Evolutionary conservation across 768 basidiomycete genomes (phyloP), one percentile per base, ranked within the genome.

Genomic region (Hypsizygus marmoreus): DNA sequence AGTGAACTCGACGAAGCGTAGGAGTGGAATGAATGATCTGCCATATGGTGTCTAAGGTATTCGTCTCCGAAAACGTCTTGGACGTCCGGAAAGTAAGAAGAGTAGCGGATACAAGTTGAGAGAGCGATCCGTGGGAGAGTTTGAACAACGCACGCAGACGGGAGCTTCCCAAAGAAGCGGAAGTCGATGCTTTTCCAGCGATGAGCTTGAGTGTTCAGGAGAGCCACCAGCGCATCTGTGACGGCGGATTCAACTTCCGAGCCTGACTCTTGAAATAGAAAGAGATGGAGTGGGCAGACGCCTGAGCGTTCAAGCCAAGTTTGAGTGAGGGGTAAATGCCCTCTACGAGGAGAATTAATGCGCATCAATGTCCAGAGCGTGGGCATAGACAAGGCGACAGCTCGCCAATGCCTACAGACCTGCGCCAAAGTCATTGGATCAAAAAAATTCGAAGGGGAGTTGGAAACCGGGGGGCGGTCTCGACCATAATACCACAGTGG

Each of bases 141-240:
- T n/a, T n/a, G n/a, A n/a, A n/a, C n/a, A n/a, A n/a, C n/a, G n/a
- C n/a, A n/a, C n/a, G n/a, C n/a, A n/a, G n/a, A n/a, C n/a, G n/a
- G n/a, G 13, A 45, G 16, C 8, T 32, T 25, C 4, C 16, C 9
- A 13, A 40, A 29, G 16, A 45, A 49, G 14, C 39, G 24, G 17
- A 53, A 45, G 17, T 53, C 35, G 19, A 49, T 45, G 10, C 24
- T 20, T 25, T 53, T 49, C 47, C 51, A 53, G 30, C 43, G 51
- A 19, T 38, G 25, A 2, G 35, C 19, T 34, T 49, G 43, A 3
- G 23, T 19, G 23, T 45, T 32, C 12, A 53, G 47, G n/a, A 49
- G 35, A 8, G 51, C 36, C 12, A 53, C 29, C 30, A 53, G 32
- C 0, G 41, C 47, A 22, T 10, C 14, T 10, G 31, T 40, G 23